Evolutionary conservation across 2,329 filamentous ascomycete genomes (phyloP), one percentile per base, ranked within the genome.

Genomic region (Aschersonia sp.): DNA sequence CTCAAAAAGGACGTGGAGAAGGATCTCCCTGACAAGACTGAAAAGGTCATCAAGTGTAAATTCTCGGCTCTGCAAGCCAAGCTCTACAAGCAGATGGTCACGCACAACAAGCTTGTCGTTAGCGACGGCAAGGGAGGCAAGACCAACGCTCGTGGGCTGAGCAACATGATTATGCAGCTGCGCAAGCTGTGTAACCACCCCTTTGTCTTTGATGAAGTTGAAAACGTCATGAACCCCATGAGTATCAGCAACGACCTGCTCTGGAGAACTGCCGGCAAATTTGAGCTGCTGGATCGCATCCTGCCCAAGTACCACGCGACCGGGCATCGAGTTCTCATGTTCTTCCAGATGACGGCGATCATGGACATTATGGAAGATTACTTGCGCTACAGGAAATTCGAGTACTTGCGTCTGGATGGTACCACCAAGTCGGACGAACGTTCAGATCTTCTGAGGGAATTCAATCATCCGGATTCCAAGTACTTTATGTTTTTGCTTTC

Each of bases 351-450:
- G 92, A 98, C 92, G 4, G 89, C 94, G 52, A 98, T 98, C 62
- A 98, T 98, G 92, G 95, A 98, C 67, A 98, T 98, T 60, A 97
- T 98, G 92, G 92, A 98, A 58, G 92, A 98, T 63, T 98, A 94
- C 63, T 68, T 98, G 52, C 83, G 90, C 4, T 83, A 87, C 59
- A 79, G 87, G 54, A 84, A 83, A 44, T 74, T 95, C 55, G 76
- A 85, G 59, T 98, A 94, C 62, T 75, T 98, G 55, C 88, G 92
- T 62, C 74, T 98, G 50, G 92, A 98, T 60, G 92, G 92, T 70
- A 92, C 88, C 1, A 98, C 92, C 43, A 98, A 98, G 64, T 89
- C 92, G 1, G 92, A 98, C 60, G 92, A 98, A 66, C 87, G 92
- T 55, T 96, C 89, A 1, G 88, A 95, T 46, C 73, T 98, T 49